phyloP scores from a whole-genome alignment of 176 grass and related monocot genomes.

The Panicum miliaceum region DNA sequence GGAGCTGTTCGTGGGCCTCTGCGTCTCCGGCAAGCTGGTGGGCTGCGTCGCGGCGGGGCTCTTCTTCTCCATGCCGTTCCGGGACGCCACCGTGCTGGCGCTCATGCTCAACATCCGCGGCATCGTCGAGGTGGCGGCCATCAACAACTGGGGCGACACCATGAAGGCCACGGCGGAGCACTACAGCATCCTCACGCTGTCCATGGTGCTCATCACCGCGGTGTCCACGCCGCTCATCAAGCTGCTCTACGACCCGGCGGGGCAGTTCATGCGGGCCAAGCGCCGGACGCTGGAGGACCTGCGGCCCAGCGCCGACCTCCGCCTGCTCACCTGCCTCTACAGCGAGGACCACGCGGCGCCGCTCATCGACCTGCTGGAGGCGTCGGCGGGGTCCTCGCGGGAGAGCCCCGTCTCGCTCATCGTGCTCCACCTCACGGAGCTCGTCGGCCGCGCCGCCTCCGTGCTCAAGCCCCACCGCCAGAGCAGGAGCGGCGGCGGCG shows the following conservation, averaged over 20 bases:
- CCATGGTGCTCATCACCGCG: conserved; percentile 39
- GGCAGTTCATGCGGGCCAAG: conserved; percentile 42
- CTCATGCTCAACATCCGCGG: conserved; percentile 76
- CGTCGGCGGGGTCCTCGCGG: conserved; percentile 6
- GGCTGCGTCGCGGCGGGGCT: conserved; percentile 57
- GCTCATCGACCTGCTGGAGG: conserved; percentile 64
- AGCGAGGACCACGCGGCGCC: conserved; percentile 71
- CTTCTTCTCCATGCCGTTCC: conserved; percentile 63
- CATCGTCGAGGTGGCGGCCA: conserved; percentile 74
- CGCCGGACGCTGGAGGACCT: conserved; percentile 45
- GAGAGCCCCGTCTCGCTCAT: conserved; percentile 55
- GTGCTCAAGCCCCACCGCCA: conserved; percentile 62
- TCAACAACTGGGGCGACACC: conserved; percentile 74
- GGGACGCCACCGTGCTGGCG: conserved; percentile 56
- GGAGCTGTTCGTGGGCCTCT: conserved; percentile 69
- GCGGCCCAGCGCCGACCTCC: conserved; percentile 44
- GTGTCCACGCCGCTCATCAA: conserved; percentile 60
- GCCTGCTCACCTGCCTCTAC: conserved; percentile 66
- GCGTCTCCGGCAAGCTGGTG: conserved; percentile 64
- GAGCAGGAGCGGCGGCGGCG: neutral
- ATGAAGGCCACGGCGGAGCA: conserved; percentile 50
- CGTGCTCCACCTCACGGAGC: conserved; percentile 76
- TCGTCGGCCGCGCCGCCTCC: conserved; percentile 55
- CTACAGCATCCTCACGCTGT: neutral
- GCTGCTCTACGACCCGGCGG: conserved; percentile 65